phyloP scores from a whole-genome alignment of 495 filamentous ascomycete genomes.

The Aspergillus incahuasiensis region DNA sequence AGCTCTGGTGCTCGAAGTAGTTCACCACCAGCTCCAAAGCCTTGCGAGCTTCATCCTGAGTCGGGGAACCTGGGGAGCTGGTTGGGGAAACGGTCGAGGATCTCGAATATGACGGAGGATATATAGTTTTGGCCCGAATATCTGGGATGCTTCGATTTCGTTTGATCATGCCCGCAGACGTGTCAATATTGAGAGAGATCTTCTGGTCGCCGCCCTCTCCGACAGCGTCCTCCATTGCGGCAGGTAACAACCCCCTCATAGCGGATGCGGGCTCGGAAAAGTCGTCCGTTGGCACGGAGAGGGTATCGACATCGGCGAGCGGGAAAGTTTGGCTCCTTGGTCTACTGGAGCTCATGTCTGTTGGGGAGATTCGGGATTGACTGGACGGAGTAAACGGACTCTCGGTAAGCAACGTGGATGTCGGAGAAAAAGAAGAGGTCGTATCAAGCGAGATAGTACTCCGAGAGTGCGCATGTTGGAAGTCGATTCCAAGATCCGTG shows the following conservation, averaged over 20 bases:
- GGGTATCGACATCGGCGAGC: slow-evolving; percentile 60
- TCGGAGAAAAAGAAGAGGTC: slow-evolving; percentile 68
- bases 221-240: slow-evolving; percentile 64
- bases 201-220: slow-evolving; percentile 43
- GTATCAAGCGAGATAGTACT: slow-evolving; percentile 56
- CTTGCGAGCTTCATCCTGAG: slow-evolving; percentile 81
- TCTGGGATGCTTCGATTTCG: slow-evolving; percentile 44
- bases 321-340: slow-evolving; percentile 93
- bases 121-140: slow-evolving; percentile 44
- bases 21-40: slow-evolving; percentile 82
- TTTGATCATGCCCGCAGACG: slow-evolving; percentile 33
- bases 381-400: slow-evolving; percentile 66
- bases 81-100: slow-evolving; percentile 36
- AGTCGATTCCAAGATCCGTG: slow-evolving; percentile 45
- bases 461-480: slow-evolving; percentile 56
- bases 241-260: slow-evolving; percentile 44
- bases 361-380: slow-evolving; percentile 56
- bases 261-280: slow-evolving; percentile 57
- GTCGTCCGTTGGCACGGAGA: slow-evolving; percentile 62
- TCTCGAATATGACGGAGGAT: slow-evolving; percentile 40
- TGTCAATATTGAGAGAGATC: slow-evolving; percentile 16
- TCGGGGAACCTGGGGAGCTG: slow-evolving; percentile 57
- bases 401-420: slow-evolving; percentile 77
- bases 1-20: slow-evolving; percentile 73
- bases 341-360: slow-evolving; percentile 54